Base-by-base conservation (phyloP, 2,329 filamentous ascomycete genomes). In the Daldinia sp. region DNA sequence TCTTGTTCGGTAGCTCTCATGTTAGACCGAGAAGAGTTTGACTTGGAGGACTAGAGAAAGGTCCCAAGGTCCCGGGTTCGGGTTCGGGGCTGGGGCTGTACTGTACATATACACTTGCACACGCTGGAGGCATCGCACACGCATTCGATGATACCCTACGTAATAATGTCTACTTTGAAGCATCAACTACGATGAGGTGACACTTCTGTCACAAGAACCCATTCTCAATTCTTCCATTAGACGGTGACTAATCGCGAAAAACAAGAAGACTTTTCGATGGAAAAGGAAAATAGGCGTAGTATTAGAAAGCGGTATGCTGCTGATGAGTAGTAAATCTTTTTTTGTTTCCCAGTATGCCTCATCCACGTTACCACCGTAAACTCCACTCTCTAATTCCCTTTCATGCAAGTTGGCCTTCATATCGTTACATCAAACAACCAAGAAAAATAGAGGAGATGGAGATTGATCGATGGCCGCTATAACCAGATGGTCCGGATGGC, bases 141-240 rank as follows among this genome's bases (percentile, higher is more conserved):
- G 61, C 65, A 68, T 66, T 73, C 66, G 68, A 77, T 75, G 75
- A 77, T 76, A 76, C 75, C 75, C 75, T 70, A 68, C 69, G 69
- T 71, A 75, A 70, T 70, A 55, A 70, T 70, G 59, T 68, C 66
- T 73, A 71, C 65, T 64, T 56, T 39, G 18, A 58, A 72, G 53
- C 60, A 70, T 59, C 18, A 46, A 68, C 48, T 54, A 57, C 58
- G 37, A 46, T 13, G 18, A 30, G 23, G 39, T 20, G 23, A 15
- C 18, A 30, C 26, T 33, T 39, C 28, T 23, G 10, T 30, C 33
- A 54, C 41, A 44, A 15, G n/a, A n/a, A 35, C 20, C 23, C 5
- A 39, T 28, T 3, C 23, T 55, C 28, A 39, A 60, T n/a, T 46
- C 53, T 18, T 13, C 33, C 13, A 12, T 33, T 5, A 9, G 6